phyloP scores from a whole-genome alignment of 2,329 filamentous ascomycete species.

The Colletotrichum sp. region DNA sequence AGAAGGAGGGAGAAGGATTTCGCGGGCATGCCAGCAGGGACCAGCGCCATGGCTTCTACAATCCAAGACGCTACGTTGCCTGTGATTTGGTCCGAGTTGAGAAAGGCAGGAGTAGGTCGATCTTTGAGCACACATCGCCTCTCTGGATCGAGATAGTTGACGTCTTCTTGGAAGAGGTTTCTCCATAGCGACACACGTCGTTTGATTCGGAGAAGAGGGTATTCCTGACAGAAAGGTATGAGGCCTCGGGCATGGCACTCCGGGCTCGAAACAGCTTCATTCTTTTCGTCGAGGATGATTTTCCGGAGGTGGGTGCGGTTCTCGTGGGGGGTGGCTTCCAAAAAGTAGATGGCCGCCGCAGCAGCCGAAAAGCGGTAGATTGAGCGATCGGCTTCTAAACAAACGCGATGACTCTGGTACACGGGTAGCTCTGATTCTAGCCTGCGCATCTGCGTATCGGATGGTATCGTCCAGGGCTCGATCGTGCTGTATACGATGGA shows the following conservation, averaged over 20 bases:
- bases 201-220: background rate
- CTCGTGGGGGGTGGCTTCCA: background rate
- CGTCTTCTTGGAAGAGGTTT: background rate
- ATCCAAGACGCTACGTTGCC: background rate
- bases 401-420: background rate
- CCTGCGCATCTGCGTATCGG: background rate
- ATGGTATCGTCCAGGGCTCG: background rate
- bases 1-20: background rate
- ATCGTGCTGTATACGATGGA: background rate
- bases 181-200: background rate
- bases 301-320: background rate
- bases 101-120: background rate
- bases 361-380: background rate
- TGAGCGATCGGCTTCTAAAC: background rate
- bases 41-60: background rate
- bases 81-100: background rate
- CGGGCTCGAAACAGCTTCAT: background rate
- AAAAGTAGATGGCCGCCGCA: background rate
- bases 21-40: background rate
- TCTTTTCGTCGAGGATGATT: background rate
- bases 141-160: background rate
- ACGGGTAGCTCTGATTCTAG: background rate
- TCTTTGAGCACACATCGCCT: background rate
- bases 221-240: background rate
- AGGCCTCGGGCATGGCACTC: background rate